phyloP scores from a whole-genome alignment of 352 stramenopile species.

The Pythium sukuiense region DNA sequence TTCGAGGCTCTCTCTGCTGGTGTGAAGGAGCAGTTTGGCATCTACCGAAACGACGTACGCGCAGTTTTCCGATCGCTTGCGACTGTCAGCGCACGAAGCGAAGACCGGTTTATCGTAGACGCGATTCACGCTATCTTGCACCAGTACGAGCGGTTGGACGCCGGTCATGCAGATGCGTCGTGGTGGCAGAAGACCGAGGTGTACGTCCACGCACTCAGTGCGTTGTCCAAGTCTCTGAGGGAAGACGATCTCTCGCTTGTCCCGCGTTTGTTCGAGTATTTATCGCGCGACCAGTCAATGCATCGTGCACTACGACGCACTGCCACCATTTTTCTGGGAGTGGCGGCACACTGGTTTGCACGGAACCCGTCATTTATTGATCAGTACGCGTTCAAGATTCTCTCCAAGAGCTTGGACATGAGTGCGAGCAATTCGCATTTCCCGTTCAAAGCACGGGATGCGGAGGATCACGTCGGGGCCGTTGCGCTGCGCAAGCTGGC shows the following conservation, averaged over 20 bases:
- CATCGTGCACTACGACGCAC: constrained; percentile 64
- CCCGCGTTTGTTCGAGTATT: constrained; percentile 68
- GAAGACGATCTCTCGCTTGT: constrained; percentile 77
- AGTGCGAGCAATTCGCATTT: constrained; percentile 38
- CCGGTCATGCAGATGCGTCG: constrained; percentile 29
- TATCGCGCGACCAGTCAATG: constrained; percentile 64
- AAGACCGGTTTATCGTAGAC: constrained; percentile 81
- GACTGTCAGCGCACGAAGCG: constrained; percentile 62
- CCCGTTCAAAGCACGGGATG: constrained; percentile 42
- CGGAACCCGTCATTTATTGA: constrained; percentile 56
- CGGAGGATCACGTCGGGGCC: constrained; percentile 70
- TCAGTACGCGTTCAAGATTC: constrained; percentile 62
- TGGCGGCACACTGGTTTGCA: constrained; percentile 75
- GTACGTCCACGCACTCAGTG: constrained; percentile 81
- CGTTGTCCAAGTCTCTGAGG: constrained; percentile 77
- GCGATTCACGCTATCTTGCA: constrained; percentile 70
- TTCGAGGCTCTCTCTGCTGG: constrained; percentile 50
- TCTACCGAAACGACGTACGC: constrained; percentile 75
- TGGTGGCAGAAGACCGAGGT: constrained; percentile 81
- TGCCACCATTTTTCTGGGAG: constrained; percentile 67
- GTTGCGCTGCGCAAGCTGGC: constrained; percentile 73
- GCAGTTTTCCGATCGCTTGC: constrained; percentile 74
- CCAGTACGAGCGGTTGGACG: constrained; percentile 63
- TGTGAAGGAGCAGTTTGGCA: constrained; percentile 60
- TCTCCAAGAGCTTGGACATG: constrained; percentile 67